Evolutionary conservation across 2,329 filamentous ascomycete species (phyloP).

Genomic region (Aspergillus intermedius): DNA sequence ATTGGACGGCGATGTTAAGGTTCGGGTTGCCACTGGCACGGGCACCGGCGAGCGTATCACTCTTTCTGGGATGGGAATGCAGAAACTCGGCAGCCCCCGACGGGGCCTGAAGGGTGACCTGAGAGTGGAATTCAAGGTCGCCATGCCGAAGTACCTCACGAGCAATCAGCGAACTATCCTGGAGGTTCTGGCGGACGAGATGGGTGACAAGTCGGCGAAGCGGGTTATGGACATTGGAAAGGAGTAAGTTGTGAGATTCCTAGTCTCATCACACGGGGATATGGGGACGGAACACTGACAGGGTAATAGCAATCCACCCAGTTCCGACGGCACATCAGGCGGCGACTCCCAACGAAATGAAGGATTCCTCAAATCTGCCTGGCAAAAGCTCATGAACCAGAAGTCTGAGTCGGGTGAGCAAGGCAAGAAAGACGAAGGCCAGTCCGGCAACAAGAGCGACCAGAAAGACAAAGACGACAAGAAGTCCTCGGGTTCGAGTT

Average conservation of each 20-base stretch:
- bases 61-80: slow-evolving; percentile 88
- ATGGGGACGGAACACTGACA: background rate
- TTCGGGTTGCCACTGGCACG: slow-evolving; percentile 86
- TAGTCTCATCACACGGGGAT: background rate
- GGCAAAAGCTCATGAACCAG: slow-evolving; percentile 85
- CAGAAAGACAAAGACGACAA: slow-evolving; percentile 26
- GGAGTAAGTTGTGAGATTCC: slow-evolving; percentile 38
- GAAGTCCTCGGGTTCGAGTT: slow-evolving; percentile 35
- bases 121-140: slow-evolving; percentile 87
- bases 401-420: slow-evolving; percentile 21
- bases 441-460: slow-evolving; percentile 16
- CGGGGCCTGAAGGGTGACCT: slow-evolving; percentile 65
- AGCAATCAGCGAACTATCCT: slow-evolving; percentile 87
- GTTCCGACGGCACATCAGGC: slow-evolving; percentile 16
- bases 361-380: slow-evolving; percentile 85
- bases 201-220: slow-evolving; percentile 86
- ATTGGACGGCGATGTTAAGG: slow-evolving; percentile 79
- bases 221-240: slow-evolving; percentile 76
- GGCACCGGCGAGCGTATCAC: slow-evolving; percentile 89
- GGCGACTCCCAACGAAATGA: slow-evolving; percentile 64
- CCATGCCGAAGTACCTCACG: slow-evolving; percentile 90
- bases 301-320: background rate
- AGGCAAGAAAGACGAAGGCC: slow-evolving; percentile 22
- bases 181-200: slow-evolving; percentile 94
- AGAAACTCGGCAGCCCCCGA: slow-evolving; percentile 61